A percentile compares a stretch with the other conserved stretches of the same genome.
These are phyloP conservation scores for Penicillium concentricum DNA, from an alignment of 2,329 filamentous ascomycete genomes.

Conservation along the genomic window DNA sequence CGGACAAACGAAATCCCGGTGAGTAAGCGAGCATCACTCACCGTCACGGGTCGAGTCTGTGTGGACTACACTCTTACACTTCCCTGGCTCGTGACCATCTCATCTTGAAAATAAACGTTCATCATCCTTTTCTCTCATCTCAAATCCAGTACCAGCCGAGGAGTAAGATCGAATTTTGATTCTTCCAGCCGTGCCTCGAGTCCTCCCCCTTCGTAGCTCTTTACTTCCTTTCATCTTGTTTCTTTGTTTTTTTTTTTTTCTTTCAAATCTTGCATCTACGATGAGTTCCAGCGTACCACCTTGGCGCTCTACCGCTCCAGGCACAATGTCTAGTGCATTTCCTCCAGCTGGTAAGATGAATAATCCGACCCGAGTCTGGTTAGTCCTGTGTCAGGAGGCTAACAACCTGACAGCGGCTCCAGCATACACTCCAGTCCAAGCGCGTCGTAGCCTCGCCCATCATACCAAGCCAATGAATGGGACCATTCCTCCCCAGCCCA, in stretches of 20 bases:
- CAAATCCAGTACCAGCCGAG: constrained; percentile 1
- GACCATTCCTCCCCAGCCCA: constrained; percentile 27
- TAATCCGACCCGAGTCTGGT: neutral
- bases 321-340: constrained; percentile 31
- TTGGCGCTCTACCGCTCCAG: constrained; percentile 38
- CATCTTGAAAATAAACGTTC: constrained; percentile 1
- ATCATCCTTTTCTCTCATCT: neutral
- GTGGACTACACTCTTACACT: neutral
- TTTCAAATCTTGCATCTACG: constrained; percentile 18
- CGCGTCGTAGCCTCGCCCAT: constrained; percentile 60
- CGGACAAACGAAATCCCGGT: constrained; percentile 11
- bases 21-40: constrained; percentile 9
- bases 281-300: constrained; percentile 44
- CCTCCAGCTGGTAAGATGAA: constrained; percentile 33
- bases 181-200: neutral
- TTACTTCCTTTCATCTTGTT: constrained; percentile 11
- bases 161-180: constrained; percentile 4
- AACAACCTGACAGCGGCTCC: constrained; percentile 41
- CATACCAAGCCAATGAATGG: constrained; percentile 25
- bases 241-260: constrained; percentile 14
- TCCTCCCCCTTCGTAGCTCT: constrained; percentile 16
- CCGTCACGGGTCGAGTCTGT: constrained; percentile 4
- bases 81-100: neutral
- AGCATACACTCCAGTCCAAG: constrained; percentile 62
- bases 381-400: constrained; percentile 8